Conservation (phyloP, 805 yeast genomes). For the Candida suzukii region DNA sequence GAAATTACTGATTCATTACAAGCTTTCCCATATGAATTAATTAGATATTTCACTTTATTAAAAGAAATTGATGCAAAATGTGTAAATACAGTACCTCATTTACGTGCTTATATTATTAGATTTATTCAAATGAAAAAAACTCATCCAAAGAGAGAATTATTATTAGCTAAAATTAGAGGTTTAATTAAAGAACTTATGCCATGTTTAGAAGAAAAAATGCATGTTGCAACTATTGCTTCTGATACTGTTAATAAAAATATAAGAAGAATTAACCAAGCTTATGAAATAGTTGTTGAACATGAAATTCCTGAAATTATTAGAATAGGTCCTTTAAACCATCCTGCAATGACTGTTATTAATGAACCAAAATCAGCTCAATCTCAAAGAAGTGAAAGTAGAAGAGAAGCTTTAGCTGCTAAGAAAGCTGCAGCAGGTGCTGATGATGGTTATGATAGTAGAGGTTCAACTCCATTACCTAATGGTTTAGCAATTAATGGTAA, state of each 20-base stretch:
- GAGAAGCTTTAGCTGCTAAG: slow-evolving; percentile 90
- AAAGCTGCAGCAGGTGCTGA: slow-evolving; percentile 35
- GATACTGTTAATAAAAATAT: slow-evolving; percentile 67
- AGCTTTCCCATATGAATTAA: slow-evolving; percentile 78
- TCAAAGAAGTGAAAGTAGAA: slow-evolving; percentile 73
- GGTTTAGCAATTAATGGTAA: background rate
- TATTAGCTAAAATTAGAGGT: slow-evolving; percentile 34
- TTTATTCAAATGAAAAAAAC: slow-evolving; percentile 33
- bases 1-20: slow-evolving; percentile 88
- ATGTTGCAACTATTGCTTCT: slow-evolving; percentile 86
- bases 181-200: slow-evolving; percentile 71
- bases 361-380: slow-evolving; percentile 61
- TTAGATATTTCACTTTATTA: slow-evolving; percentile 77
- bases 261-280: slow-evolving; percentile 72
- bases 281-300: slow-evolving; percentile 58
- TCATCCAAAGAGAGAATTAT: slow-evolving; percentile 30
- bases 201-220: slow-evolving; percentile 94
- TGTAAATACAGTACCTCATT: slow-evolving; percentile 61
- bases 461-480: slow-evolving; percentile 8
- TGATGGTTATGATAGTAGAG: slow-evolving; percentile 7
- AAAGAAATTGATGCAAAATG: slow-evolving; percentile 96
- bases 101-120: slow-evolving; percentile 46
- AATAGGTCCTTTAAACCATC: slow-evolving; percentile 77
- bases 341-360: slow-evolving; percentile 72
- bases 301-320: slow-evolving; percentile 81